phyloP scores from a whole-genome alignment of 2,329 filamentous ascomycete genomes.

The Drechslera avenae region DNA sequence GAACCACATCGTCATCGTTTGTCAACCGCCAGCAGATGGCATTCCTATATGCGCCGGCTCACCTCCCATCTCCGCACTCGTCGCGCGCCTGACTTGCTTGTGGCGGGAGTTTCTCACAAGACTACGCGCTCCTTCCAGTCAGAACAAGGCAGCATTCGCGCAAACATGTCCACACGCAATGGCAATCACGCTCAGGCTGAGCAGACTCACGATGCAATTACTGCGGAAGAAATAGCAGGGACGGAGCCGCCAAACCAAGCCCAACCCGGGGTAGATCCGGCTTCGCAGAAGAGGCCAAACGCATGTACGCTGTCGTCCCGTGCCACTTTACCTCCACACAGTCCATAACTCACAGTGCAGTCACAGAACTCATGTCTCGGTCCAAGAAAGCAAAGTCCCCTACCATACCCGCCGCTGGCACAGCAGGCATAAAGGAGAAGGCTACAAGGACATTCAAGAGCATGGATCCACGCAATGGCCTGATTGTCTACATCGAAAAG shows the following conservation, averaged over 20 bases:
- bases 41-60: not conserved
- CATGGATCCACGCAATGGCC: conserved; percentile 60
- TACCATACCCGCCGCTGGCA: conserved; percentile 8
- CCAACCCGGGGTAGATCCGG: conserved; percentile 2
- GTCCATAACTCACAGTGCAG: conserved; percentile 41
- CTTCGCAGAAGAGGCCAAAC: conserved; percentile 40
- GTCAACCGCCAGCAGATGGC: not conserved
- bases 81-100: too few relatives aligned
- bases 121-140: not conserved
- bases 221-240: conserved; percentile 28
- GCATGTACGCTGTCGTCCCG: conserved; percentile 38
- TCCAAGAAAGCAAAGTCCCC: conserved; percentile 47
- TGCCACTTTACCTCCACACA: not conserved
- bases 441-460: conserved; percentile 21
- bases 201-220: conserved; percentile 26
- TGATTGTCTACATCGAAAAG: conserved; percentile 69
- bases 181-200: not conserved
- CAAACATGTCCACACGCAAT: conserved; percentile 4
- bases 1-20: conserved; percentile 9
- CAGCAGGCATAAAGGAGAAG: conserved; percentile 13
- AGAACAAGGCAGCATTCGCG: not conserved
- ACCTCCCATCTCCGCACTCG: not conserved
- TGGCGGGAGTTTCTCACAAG: not conserved
- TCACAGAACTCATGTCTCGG: conserved; percentile 54
- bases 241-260: conserved; percentile 13